Conservation (phyloP, 345 rosid species). For the Stellera chamaejasme region DNA sequence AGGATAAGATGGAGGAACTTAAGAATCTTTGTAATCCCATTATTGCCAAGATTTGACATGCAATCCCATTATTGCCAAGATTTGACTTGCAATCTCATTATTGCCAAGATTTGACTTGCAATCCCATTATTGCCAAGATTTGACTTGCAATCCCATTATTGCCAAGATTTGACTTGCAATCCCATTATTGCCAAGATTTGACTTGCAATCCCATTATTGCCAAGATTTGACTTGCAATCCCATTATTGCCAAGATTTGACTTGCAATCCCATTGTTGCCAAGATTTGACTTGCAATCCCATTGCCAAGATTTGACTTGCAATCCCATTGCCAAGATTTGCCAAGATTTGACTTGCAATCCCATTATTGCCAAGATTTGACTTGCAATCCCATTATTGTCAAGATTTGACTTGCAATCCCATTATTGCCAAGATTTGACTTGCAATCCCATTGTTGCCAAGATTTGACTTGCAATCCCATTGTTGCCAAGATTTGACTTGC, state of each 20-base stretch:
- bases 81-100: constrained; percentile 56
- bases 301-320: constrained; percentile 58
- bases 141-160: constrained; percentile 63
- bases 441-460: constrained; percentile 79
- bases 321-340: constrained; percentile 84
- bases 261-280: constrained; percentile 80
- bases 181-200: constrained; percentile 68
- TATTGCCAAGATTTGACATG: constrained; percentile 70
- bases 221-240: constrained; percentile 56
- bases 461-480: constrained; percentile 55
- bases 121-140: constrained; percentile 73
- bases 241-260: constrained; percentile 53
- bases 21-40: constrained; percentile 69
- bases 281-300: constrained; percentile 57
- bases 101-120: constrained; percentile 58
- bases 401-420: constrained; percentile 56
- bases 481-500: constrained; percentile 58
- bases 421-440: constrained; percentile 56
- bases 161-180: constrained; percentile 55
- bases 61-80: constrained; percentile 77
- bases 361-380: constrained; percentile 53
- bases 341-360: constrained; percentile 56
- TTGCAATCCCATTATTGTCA: constrained; percentile 80
- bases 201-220: constrained; percentile 76
- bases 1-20: constrained; percentile 69